Conservation (phyloP, 2,329 filamentous ascomycete genomes). For the Paraconiothyrium sp. region DNA sequence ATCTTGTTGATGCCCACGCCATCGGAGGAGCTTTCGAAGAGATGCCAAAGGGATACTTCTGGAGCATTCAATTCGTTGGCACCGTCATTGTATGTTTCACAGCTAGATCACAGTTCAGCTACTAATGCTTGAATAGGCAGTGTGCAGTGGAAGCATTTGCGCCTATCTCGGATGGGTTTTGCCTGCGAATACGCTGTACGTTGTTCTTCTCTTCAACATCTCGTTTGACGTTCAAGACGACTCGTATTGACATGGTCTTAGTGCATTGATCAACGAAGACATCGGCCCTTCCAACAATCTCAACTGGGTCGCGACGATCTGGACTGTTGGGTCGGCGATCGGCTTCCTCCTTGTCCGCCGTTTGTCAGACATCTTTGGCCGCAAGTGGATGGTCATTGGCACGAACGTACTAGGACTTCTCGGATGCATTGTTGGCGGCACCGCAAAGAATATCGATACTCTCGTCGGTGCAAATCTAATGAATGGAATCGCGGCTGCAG, state of each 20-base stretch:
- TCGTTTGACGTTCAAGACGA: no score
- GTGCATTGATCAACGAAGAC: slow-evolving; percentile 35
- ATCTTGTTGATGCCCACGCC: slow-evolving; percentile 54
- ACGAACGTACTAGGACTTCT: slow-evolving; percentile 30
- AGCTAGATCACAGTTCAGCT: not conserved
- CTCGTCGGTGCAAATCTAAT: slow-evolving; percentile 42
- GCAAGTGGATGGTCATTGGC: slow-evolving; percentile 37
- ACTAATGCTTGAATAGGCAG: slow-evolving; percentile 23
- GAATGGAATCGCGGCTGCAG: slow-evolving; percentile 40
- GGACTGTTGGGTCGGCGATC: slow-evolving; percentile 34
- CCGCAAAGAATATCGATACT: slow-evolving; percentile 41
- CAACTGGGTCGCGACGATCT: slow-evolving; percentile 41
- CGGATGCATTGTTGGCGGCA: slow-evolving; percentile 40
- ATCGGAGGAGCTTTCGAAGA: slow-evolving; percentile 54
- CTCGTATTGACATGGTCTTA: slow-evolving; percentile 9
- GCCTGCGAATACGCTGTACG: slow-evolving; percentile 39
- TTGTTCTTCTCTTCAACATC: not conserved
- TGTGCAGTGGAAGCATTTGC: slow-evolving; percentile 36
- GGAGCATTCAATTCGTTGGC: slow-evolving; percentile 53
- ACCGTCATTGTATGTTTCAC: slow-evolving; percentile 44
- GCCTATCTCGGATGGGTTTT: slow-evolving; percentile 43
- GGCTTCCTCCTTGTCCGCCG: slow-evolving; percentile 36
- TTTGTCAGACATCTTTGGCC: slow-evolving; percentile 38
- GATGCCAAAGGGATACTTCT: slow-evolving; percentile 56
- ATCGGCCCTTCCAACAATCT: slow-evolving; percentile 39